phyloP scores from a whole-genome alignment of 495 filamentous ascomycete species.

The Aspergillus kassunensis region DNA sequence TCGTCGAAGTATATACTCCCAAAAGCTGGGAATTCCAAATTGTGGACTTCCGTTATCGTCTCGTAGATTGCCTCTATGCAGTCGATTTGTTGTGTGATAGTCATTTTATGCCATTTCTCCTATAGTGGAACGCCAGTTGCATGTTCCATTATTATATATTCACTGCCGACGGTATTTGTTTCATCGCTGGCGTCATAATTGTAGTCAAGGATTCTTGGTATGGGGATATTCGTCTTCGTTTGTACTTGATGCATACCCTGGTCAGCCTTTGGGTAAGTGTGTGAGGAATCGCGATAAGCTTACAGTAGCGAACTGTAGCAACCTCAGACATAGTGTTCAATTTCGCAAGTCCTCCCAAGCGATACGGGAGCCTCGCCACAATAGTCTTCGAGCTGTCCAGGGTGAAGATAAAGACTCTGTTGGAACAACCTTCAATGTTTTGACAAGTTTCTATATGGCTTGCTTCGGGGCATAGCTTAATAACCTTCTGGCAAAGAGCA shows the following conservation, averaged over 20 bases:
- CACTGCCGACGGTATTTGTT: slow-evolving; percentile 33
- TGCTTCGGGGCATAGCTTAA: slow-evolving; percentile 29
- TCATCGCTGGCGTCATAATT: slow-evolving; percentile 21
- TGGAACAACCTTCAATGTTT: slow-evolving; percentile 42
- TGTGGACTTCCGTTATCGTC: slow-evolving; percentile 28
- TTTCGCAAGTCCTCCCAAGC: slow-evolving; percentile 28
- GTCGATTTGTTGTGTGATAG: slow-evolving; percentile 25
- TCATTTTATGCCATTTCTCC: slow-evolving; percentile 35
- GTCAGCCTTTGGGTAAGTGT: background rate
- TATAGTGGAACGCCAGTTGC: slow-evolving; percentile 33
- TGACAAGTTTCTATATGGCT: slow-evolving; percentile 20
- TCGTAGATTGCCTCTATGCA: slow-evolving; percentile 32
- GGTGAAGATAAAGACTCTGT: slow-evolving; percentile 41
- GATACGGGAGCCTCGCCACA: slow-evolving; percentile 38
- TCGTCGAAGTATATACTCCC: slow-evolving; percentile 35
- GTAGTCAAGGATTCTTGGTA: slow-evolving; percentile 42
- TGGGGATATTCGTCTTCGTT: slow-evolving; percentile 34
- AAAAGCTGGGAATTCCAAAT: slow-evolving; percentile 37
- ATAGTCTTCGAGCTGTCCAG: slow-evolving; percentile 29
- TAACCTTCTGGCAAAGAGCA: slow-evolving; percentile 31
- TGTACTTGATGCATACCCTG: slow-evolving; percentile 25
- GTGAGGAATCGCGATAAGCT: slow-evolving; percentile 10
- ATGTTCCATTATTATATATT: slow-evolving; percentile 47
- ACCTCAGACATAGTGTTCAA: slow-evolving; percentile 39
- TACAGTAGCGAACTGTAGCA: slow-evolving; percentile 37